Evolutionary conservation across 805 yeast species (phyloP).

Genomic region (Starmerella sp.): DNA sequence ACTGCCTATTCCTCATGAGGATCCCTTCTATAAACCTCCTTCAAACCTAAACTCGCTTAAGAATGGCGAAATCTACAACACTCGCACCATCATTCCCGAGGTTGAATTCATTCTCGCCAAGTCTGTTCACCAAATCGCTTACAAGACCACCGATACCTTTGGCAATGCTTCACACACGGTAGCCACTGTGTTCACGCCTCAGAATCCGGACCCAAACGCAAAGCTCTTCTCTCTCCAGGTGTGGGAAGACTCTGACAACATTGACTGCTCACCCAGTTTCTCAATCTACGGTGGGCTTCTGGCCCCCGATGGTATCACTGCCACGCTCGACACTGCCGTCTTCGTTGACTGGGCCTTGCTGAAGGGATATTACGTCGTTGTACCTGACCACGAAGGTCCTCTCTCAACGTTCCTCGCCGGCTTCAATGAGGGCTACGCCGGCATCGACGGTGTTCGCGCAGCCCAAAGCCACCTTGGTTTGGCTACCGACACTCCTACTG

Average conservation of each 20-base stretch:
- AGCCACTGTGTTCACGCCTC: not conserved
- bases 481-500: not conserved
- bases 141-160: not conserved
- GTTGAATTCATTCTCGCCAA: not conserved
- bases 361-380: constrained; percentile 13
- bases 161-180: not conserved
- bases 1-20: constrained; percentile 7
- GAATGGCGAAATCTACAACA: constrained; percentile 10
- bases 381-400: constrained; percentile 27
- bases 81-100: not conserved
- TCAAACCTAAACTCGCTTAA: constrained; percentile 1
- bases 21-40: constrained; percentile 15
- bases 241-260: constrained; percentile 21
- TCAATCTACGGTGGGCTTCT: constrained; percentile 12
- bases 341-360: constrained; percentile 12
- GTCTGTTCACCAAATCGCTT: not conserved
- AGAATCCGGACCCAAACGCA: not conserved
- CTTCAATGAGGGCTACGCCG: not conserved
- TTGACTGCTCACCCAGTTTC: constrained; percentile 24
- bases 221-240: constrained; percentile 22
- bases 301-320: constrained; percentile 7
- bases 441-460: not conserved
- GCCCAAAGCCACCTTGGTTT: not conserved
- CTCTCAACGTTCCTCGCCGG: constrained; percentile 20
- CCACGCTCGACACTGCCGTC: constrained; percentile 4